Conservation (phyloP, 176 grass and related monocot genomes). For the Calamus simplicifolius region DNA sequence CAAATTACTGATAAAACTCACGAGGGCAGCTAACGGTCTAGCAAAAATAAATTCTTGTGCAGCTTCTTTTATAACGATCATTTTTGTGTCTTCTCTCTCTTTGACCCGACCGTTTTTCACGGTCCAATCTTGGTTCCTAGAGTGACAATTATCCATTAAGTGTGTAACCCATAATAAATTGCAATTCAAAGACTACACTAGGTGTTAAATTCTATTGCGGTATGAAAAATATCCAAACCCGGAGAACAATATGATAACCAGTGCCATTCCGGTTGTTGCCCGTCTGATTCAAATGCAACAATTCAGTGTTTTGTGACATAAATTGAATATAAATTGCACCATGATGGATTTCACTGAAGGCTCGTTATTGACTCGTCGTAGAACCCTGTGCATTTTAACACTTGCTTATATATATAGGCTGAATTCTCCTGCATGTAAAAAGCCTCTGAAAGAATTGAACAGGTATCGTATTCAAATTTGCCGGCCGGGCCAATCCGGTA, state of each 20-base stretch:
- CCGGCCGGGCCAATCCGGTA: no score
- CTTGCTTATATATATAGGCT: constrained; percentile 51
- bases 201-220: constrained; percentile 29
- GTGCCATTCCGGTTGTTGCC: constrained; percentile 40
- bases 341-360: not conserved
- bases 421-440: constrained; percentile 82
- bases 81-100: not conserved
- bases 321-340: no score
- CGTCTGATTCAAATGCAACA: constrained; percentile 35
- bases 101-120: constrained; percentile 7
- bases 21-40: no score
- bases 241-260: constrained; percentile 49
- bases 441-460: constrained; percentile 31
- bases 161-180: not conserved
- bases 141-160: not conserved
- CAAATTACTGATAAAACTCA: no score
- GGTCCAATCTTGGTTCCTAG: constrained; percentile 6
- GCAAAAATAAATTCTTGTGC: no score
- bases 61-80: not conserved
- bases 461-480: no score
- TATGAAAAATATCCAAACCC: constrained; percentile 63
- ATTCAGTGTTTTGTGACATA: not conserved
- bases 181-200: no score
- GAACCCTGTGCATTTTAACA: constrained; percentile 44
- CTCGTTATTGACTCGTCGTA: constrained; percentile 48